Evolutionary conservation across 345 rosid genomes (phyloP).

Genomic region (Litchi chinensis): DNA sequence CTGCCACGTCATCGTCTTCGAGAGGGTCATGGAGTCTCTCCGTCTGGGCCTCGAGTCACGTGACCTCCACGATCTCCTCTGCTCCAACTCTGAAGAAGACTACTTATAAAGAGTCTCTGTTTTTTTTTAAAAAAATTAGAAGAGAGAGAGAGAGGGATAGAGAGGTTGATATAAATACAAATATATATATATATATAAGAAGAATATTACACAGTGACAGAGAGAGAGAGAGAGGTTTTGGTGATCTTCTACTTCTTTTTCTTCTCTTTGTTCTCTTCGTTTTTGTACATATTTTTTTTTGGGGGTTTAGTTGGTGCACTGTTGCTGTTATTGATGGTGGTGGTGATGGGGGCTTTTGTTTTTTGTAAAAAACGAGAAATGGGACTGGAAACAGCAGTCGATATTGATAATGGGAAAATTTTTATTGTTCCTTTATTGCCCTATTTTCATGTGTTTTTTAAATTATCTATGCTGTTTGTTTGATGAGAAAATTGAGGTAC

Average conservation of each 20-base stretch:
- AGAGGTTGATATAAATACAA: conserved; percentile 3
- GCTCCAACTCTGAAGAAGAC: conserved; percentile 19
- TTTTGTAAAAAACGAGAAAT: background rate
- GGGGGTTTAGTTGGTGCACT: conserved; percentile 6
- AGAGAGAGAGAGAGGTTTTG: background rate
- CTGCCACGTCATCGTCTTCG: conserved; percentile 81
- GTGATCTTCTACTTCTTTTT: background rate
- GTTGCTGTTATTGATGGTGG: background rate
- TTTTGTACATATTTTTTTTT: background rate
- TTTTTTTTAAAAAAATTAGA: background rate
- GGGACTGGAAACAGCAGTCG: background rate
- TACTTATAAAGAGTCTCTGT: background rate
- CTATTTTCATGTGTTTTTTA: background rate
- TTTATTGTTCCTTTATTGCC: background rate
- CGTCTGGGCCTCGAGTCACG: conserved; percentile 67
- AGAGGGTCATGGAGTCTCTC: conserved; percentile 79
- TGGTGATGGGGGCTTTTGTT: background rate
- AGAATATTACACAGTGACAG: background rate
- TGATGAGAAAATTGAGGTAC: conserved; percentile 1
- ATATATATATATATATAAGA: conserved; percentile 1
- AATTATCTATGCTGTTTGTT: background rate
- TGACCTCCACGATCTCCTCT: conserved; percentile 51
- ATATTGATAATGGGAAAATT: background rate
- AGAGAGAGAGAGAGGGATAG: background rate
- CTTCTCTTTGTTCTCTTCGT: too few species aligned